These are phyloP conservation scores for Psidium friedrichsthalianum DNA, from an alignment of 345 rosid genomes.

Conservation along the genomic window DNA sequence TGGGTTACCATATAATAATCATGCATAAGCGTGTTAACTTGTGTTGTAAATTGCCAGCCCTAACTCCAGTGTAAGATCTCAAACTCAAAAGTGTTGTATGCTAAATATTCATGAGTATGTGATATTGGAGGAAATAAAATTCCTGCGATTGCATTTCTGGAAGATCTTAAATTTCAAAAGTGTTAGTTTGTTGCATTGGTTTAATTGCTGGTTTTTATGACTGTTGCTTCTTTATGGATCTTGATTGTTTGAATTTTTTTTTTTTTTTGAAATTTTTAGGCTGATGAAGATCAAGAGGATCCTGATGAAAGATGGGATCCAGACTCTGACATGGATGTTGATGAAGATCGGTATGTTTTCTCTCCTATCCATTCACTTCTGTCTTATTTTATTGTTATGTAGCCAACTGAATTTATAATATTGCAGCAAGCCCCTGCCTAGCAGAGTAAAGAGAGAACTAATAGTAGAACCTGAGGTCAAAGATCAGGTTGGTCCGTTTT, in stretches of 20 bases:
- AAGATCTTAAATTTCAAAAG: background rate
- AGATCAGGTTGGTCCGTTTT: conserved; percentile 34
- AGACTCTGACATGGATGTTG: conserved; percentile 76
- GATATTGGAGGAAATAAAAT: background rate
- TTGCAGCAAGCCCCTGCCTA: conserved; percentile 54
- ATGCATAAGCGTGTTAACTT: background rate
- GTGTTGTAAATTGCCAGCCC: background rate
- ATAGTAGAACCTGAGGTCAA: conserved; percentile 45
- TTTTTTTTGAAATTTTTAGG: conserved; percentile 23
- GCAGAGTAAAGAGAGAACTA: conserved; percentile 72
- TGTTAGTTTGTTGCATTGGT: background rate
- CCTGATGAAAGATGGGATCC: conserved; percentile 78
- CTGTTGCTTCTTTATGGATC: background rate
- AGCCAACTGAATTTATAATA: conserved; percentile 1
- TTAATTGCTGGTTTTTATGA: background rate
- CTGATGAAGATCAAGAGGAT: conserved; percentile 71
- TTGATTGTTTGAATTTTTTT: background rate
- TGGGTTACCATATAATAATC: background rate
- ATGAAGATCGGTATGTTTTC: conserved; percentile 50
- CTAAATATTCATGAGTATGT: background rate
- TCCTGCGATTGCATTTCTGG: background rate
- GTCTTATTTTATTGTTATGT: background rate
- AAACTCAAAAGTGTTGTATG: background rate
- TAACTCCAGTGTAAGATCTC: background rate
- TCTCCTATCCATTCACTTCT: background rate